Evolutionary conservation across 2,329 filamentous ascomycete genomes (phyloP).

Genomic region (Coniochaeta sp.): DNA sequence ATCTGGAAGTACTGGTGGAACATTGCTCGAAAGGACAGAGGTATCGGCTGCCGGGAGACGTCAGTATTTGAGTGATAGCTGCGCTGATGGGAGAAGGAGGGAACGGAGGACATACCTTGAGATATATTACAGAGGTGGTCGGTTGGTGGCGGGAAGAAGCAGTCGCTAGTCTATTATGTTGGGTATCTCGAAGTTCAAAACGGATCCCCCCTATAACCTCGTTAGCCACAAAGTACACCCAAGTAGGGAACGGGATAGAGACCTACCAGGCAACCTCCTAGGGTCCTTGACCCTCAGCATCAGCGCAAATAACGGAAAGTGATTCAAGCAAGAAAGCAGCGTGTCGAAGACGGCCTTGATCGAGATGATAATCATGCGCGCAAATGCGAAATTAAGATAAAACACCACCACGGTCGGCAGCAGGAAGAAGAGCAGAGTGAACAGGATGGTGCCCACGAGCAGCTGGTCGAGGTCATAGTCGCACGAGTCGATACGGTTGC

Average conservation of each 20-base stretch:
- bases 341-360: constrained; percentile 90
- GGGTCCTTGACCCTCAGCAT: constrained; percentile 97
- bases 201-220: constrained; percentile 62
- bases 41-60: constrained; percentile 58
- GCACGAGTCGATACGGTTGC: constrained; percentile 96
- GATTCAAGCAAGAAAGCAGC: constrained; percentile 85
- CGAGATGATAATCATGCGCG: constrained; percentile 89
- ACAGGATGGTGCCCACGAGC: constrained; percentile 90
- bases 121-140: constrained; percentile 74
- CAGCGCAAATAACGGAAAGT: constrained; percentile 93
- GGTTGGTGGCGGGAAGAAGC: constrained; percentile 36
- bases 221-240: constrained; percentile 4
- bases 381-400: constrained; percentile 91
- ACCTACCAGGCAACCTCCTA: constrained; percentile 69
- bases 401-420: constrained; percentile 94
- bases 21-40: constrained; percentile 85
- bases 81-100: constrained; percentile 1
- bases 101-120: constrained; percentile 55
- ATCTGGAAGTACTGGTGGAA: constrained; percentile 98
- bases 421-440: constrained; percentile 90
- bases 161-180: constrained; percentile 36
- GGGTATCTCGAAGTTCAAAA: constrained; percentile 80
- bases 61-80: background rate
- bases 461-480: constrained; percentile 98
- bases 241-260: background rate